A percentile compares a stretch with the other conserved stretches of the same genome.
phyloP scores from a whole-genome alignment of 176 grass and related monocot genomes.

The Cymbopogon citratus region DNA sequence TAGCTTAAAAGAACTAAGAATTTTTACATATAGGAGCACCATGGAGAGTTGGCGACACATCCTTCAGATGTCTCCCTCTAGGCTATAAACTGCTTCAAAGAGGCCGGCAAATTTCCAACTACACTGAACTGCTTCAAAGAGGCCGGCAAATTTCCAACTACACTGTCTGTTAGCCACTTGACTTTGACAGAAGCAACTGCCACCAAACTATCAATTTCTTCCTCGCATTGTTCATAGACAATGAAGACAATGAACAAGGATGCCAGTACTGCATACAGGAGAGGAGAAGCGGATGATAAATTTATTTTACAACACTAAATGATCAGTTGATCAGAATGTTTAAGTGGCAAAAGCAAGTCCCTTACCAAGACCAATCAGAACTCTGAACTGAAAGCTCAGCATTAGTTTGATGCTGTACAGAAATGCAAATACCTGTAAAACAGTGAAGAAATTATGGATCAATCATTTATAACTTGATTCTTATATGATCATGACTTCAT shows the following conservation, averaged over 20 bases:
- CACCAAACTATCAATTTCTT: conserved; percentile 64
- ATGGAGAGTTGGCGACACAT: neutral
- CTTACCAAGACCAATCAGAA: conserved; percentile 68
- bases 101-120: conserved; percentile 25
- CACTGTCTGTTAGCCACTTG: conserved; percentile 25
- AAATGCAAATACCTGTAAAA: conserved; percentile 49
- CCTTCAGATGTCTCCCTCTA: conserved; percentile 19
- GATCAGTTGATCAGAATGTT: neutral
- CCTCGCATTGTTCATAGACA: conserved; percentile 90
- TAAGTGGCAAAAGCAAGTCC: conserved; percentile 15
- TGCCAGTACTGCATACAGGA: conserved; percentile 48
- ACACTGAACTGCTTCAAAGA: too few relatives aligned
- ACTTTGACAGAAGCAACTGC: conserved; percentile 38
- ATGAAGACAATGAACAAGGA: conserved; percentile 81
- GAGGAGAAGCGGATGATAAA: conserved; percentile 10
- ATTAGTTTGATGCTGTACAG: conserved; percentile 69
- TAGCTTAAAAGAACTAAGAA: neutral
- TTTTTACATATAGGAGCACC: neutral
- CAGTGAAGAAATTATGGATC: conserved; percentile 32
- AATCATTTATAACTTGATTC: conserved; percentile 14
- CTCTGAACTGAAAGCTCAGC: conserved; percentile 51
- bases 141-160: conserved; percentile 30
- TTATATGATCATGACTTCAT: neutral
- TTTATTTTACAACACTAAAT: neutral
- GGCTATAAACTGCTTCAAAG: conserved; percentile 33